Evolutionary conservation across 2,329 filamentous ascomycete genomes (phyloP).

Genomic region (Botrytis galanthina): DNA sequence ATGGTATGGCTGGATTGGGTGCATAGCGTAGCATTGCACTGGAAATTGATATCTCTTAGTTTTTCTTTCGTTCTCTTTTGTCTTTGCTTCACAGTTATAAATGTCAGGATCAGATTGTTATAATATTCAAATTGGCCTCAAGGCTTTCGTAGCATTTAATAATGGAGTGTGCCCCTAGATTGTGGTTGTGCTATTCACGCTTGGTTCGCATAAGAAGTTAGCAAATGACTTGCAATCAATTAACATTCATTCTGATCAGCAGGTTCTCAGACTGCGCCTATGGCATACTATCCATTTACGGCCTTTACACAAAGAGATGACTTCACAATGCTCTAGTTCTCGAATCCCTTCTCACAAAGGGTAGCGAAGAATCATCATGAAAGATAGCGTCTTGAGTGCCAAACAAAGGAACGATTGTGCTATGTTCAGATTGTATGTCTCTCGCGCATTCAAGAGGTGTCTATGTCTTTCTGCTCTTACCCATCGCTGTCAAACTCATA

Average conservation of each 20-base stretch:
- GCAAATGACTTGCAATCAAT: too few species aligned
- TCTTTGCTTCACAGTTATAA: not conserved
- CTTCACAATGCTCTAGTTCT: not conserved
- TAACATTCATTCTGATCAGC: not conserved
- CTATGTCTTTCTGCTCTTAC: not conserved
- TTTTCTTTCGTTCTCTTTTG: not conserved
- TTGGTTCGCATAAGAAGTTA: too few species aligned
- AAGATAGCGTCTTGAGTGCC: not conserved
- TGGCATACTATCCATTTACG: not conserved
- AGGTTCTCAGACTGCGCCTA: not conserved
- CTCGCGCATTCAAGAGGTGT: not conserved
- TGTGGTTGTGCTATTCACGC: not conserved
- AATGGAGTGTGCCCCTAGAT: not conserved
- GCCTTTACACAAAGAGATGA: not conserved
- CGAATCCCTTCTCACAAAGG: not conserved
- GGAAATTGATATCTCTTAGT: conserved; percentile 7
- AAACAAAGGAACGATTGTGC: not conserved
- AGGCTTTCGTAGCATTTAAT: not conserved
- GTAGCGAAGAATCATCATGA: too few species aligned
- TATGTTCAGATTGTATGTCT: too few species aligned
- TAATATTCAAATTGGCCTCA: not conserved
- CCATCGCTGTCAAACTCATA: not conserved
- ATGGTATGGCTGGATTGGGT: not conserved
- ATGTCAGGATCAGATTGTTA: not conserved
- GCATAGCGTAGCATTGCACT: conserved; percentile 17